Base-by-base conservation (phyloP, 441 rosid species). In the Isatis lusitanica region DNA sequence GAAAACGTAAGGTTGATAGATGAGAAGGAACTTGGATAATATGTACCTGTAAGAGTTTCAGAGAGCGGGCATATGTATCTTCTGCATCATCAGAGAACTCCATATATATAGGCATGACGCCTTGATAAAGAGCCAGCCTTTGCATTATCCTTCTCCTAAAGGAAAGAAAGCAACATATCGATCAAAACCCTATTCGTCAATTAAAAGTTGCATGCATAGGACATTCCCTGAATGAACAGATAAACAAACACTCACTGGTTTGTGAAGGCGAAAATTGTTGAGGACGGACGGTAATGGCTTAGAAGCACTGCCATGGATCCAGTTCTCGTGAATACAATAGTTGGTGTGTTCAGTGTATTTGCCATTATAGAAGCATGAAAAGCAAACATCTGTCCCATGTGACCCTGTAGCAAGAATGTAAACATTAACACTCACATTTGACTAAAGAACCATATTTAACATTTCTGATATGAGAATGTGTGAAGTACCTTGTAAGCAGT, bases 361-460 rank as follows among this genome's bases (percentile, higher is more conserved):
- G 98, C 95, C 97, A 94, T 94, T 36, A 89, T 90, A 47, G 98
- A 86, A 64, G 97, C 84, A 80, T 92, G 98, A 78, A 88, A 94
- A 74, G 98, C 95, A 81, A 94, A 92, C 98, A 92, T 94, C 79
- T 88, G 89, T 11, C 97, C 96, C 98, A 94, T 94, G 80, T 83
- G 89, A 67, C 86, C 79, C 97, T 94, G 88, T 77, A 63, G 76
- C 46, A 84, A 79, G 31, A 66, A 79, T 16, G 62, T 46, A 59
- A 42, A 36, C 38, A 62, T 61, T 28, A 66, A 36, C 31, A 61
- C 46, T 62, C 26, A 7, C 38, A 52, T 43, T 36, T 66, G 40
- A 46, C 46, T 71, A 43, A 26, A 0, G 6, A 48, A 42, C 12
- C 35, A 53, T 51, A 40, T 35, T 4, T 16, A 5, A 17, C 26